Conservation (phyloP, 257 asterid species). For the Fraxinus pennsylvanica region DNA sequence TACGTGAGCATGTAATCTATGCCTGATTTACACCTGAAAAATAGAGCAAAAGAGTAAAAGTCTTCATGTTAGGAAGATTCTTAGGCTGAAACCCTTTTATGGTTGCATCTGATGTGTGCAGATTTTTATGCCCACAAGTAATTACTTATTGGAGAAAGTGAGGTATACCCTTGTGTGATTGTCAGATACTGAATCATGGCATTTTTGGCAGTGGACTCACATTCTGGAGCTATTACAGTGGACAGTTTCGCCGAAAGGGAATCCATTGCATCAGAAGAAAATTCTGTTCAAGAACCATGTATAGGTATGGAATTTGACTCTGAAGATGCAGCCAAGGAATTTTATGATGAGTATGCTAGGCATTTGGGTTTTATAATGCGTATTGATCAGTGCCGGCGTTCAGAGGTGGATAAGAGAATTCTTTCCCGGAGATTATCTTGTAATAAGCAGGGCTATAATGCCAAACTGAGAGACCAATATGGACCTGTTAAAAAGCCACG, state of each 20-base stretch:
- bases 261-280: conserved; percentile 25
- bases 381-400: conserved; percentile 52
- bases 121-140: background rate
- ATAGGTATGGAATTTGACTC: conserved; percentile 57
- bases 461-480: conserved; percentile 36
- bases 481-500: conserved; percentile 41
- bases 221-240: conserved; percentile 8
- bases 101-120: background rate
- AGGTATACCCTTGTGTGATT: background rate
- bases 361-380: conserved; percentile 50
- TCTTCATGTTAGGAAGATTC: background rate
- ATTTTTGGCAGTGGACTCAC: conserved; percentile 21
- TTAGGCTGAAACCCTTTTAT: background rate
- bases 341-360: conserved; percentile 47
- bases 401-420: conserved; percentile 51
- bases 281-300: conserved; percentile 33
- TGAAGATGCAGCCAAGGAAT: conserved; percentile 50
- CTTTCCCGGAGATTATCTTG: conserved; percentile 51
- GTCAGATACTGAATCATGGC: background rate
- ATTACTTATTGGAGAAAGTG: background rate
- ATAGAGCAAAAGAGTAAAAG: background rate
- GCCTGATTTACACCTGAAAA: background rate
- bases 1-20: background rate
- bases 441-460: conserved; percentile 55
- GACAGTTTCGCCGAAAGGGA: conserved; percentile 21